Conservation (phyloP, 495 filamentous ascomycete genomes). For the Hyaloscypha variabilis region DNA sequence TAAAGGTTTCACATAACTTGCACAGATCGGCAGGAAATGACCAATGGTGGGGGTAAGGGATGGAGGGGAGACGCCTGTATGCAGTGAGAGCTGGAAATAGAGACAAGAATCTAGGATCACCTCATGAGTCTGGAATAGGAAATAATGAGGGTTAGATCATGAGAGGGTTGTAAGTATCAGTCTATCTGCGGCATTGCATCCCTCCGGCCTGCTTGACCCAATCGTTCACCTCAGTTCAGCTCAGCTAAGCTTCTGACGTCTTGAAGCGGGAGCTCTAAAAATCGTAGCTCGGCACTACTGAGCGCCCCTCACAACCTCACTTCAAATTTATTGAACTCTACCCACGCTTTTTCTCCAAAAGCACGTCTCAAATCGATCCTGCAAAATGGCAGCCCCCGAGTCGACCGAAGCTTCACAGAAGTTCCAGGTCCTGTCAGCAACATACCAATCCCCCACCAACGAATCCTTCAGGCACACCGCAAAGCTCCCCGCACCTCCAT, state of each 20-base stretch:
- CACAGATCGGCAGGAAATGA: constrained; percentile 12
- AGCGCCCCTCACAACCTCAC: not conserved
- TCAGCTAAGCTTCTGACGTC: not conserved
- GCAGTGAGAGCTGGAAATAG: not conserved
- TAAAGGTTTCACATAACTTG: constrained; percentile 27
- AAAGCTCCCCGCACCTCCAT: constrained; percentile 41
- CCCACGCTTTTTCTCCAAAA: not conserved
- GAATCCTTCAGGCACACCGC: constrained; percentile 44
- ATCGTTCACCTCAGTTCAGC: not conserved
- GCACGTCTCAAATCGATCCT: not conserved
- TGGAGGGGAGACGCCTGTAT: not conserved
- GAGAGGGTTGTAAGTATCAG: not conserved
- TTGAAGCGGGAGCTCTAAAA: not conserved
- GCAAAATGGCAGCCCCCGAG: constrained; percentile 7
- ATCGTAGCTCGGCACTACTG: not conserved
- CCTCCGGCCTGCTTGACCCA: not conserved
- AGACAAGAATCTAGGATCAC: not conserved
- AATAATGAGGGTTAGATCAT: not conserved
- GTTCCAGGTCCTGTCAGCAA: constrained; percentile 37
- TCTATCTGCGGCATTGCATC: not conserved
- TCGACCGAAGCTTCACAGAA: not conserved
- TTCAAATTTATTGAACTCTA: not conserved
- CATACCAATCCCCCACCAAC: constrained; percentile 61
- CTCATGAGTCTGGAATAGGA: not conserved
- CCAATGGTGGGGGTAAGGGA: not conserved